Evolutionary conservation across 176 grass and related monocot genomes (phyloP).

Genomic region (Triticum urartu): DNA sequence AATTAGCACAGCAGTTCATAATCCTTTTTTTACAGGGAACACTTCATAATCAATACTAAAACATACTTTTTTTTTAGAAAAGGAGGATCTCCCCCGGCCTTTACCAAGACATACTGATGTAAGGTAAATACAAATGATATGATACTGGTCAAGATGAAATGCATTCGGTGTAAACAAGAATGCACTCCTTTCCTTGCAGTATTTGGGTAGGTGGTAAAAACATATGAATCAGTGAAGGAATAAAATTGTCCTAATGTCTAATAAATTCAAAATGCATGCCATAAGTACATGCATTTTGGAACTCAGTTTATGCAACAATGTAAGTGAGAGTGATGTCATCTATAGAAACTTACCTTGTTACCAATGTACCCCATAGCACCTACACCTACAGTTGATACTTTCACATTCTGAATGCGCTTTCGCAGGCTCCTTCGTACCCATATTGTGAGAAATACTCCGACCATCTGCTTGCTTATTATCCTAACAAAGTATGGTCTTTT

Average conservation of each 20-base stretch:
- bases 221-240: not conserved
- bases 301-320: not conserved
- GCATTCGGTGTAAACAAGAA: conserved; percentile 18
- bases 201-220: conserved; percentile 1
- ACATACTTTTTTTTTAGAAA: not conserved
- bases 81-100: too few relatives aligned
- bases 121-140: conserved; percentile 7
- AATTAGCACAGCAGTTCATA: not conserved
- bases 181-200: not conserved
- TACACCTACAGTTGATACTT: conserved; percentile 85
- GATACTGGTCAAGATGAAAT: not conserved
- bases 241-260: not conserved
- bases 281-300: conserved; percentile 6
- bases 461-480: conserved; percentile 99
- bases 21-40: too few relatives aligned
- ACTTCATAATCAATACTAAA: not conserved
- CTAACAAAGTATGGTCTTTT: conserved; percentile 74
- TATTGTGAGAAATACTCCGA: conserved; percentile 84
- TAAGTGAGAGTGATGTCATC: conserved; percentile 3
- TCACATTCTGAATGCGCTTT: conserved; percentile 92
- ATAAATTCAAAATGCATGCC: not conserved
- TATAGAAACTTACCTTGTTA: conserved; percentile 62
- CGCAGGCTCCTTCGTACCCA: conserved; percentile 85
- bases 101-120: not conserved
- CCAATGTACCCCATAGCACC: conserved; percentile 97